These are phyloP conservation scores for Penicillium sp. DNA, from an alignment of 2,329 filamentous ascomycete species.

Conservation along the genomic window DNA sequence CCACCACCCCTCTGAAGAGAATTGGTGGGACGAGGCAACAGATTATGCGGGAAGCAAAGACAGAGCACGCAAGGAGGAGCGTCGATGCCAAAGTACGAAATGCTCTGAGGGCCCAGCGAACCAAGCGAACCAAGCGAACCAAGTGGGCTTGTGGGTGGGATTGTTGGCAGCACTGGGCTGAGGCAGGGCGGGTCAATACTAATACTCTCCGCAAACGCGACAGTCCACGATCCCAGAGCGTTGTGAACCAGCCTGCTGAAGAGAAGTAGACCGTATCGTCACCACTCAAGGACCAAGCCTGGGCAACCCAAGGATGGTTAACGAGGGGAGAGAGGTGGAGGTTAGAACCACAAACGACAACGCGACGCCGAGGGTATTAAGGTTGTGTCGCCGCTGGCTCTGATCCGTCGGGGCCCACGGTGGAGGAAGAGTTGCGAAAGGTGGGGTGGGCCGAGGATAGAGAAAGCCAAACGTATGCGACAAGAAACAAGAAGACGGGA, in stretches of 20 bases:
- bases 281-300: slow-evolving; percentile 6
- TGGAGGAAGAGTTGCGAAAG: not conserved
- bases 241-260: too few relatives aligned
- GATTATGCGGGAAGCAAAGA: slow-evolving; percentile 2
- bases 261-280: slow-evolving; percentile 3
- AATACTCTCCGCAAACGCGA: not conserved
- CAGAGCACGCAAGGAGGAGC: slow-evolving; percentile 5
- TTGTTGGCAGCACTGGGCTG: not conserved
- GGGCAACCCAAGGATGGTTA: slow-evolving; percentile 7
- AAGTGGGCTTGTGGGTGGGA: not conserved
- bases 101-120: not conserved
- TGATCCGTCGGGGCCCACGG: not conserved
- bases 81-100: slow-evolving; percentile 1
- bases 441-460: not conserved
- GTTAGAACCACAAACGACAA: not conserved
- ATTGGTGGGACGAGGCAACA: not conserved
- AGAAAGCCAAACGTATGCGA: not conserved
- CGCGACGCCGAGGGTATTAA: not conserved
- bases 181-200: not conserved
- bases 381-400: slow-evolving; percentile 1
- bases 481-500: not conserved
- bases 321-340: not conserved
- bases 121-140: not conserved
- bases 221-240: not conserved
- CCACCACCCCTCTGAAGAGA: not conserved